Percentiles rank a stretch among this genome's conserved stretches.
phyloP scores from a whole-genome alignment of 805 yeast genomes.

The Zygoascus bituminiphila region DNA sequence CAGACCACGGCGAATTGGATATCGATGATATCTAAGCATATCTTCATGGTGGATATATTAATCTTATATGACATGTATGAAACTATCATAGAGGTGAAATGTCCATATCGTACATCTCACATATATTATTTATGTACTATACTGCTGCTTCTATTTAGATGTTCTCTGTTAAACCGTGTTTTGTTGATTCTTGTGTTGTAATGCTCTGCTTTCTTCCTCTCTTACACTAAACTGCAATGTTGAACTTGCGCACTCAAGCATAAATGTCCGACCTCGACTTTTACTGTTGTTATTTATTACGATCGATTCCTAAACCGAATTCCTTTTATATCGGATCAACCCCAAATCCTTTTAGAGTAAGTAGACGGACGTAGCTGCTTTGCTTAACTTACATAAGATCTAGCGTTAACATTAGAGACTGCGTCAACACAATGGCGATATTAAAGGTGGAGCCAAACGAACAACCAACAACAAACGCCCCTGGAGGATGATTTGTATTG shows the following conservation, averaged over 20 bases:
- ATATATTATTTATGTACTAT: no score
- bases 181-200: no score
- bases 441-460: constrained; percentile 54
- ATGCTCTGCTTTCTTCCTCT: no score
- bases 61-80: background rate
- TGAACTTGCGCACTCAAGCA: no score
- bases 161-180: background rate
- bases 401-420: constrained; percentile 36
- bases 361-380: constrained; percentile 9
- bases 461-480: constrained; percentile 60
- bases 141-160: no score
- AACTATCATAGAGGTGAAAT: background rate
- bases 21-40: constrained; percentile 78
- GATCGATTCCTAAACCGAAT: constrained; percentile 47
- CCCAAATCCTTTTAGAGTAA: constrained; percentile 54
- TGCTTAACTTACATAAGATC: background rate
- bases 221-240: no score
- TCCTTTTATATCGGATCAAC: constrained; percentile 77
- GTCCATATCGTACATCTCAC: no score
- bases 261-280: constrained; percentile 24
- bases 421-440: constrained; percentile 71
- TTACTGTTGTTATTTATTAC: constrained; percentile 65
- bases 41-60: background rate
- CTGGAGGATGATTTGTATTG: constrained; percentile 59
- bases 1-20: constrained; percentile 51